A percentile compares a stretch with the other conserved stretches of the same genome.
These are phyloP conservation scores for Leucocoprinus sp. DNA, from an alignment of 768 basidiomycete genomes.

Conservation along the genomic window DNA sequence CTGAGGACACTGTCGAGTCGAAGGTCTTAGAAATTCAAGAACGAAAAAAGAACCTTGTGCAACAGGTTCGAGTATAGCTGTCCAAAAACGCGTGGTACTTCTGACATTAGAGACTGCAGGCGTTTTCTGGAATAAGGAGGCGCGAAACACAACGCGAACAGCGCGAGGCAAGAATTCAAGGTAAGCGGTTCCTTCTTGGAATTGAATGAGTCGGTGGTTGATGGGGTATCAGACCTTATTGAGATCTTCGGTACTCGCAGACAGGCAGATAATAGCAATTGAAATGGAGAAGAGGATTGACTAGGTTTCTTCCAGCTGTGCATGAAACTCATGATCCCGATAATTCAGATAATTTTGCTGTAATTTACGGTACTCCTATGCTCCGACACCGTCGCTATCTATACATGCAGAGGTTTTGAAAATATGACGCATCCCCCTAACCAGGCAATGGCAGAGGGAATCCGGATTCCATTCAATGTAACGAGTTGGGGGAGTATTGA, in stretches of 20 bases:
- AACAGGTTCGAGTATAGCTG: slow-evolving; percentile 42
- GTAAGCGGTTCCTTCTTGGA: slow-evolving; percentile 25
- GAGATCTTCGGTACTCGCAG: slow-evolving; percentile 31
- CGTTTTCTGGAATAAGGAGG: slow-evolving; percentile 75
- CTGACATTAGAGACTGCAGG: slow-evolving; percentile 32
- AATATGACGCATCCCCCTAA: slow-evolving; percentile 31
- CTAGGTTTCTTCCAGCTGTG: too few species aligned
- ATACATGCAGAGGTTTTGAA: slow-evolving; percentile 31
- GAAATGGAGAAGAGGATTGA: not conserved
- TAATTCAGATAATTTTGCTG: not conserved
- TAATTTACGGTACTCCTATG: too few species aligned
- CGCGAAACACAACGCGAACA: slow-evolving; percentile 70
- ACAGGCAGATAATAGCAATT: slow-evolving; percentile 2
- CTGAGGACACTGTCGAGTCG: slow-evolving; percentile 82
- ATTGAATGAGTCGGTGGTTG: not conserved
- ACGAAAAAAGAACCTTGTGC: slow-evolving; percentile 70
- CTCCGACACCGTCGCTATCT: slow-evolving; percentile 22
- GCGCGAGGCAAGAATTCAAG: slow-evolving; percentile 77
- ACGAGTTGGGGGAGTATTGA: slow-evolving; percentile 29
- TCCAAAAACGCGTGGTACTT: not conserved
- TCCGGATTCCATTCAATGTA: too few species aligned
- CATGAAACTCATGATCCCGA: not conserved
- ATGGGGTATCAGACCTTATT: slow-evolving; percentile 43
- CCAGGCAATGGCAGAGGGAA: slow-evolving; percentile 27
- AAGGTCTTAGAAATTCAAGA: slow-evolving; percentile 87